Base-by-base conservation (phyloP, 768 basidiomycete genomes). In the Mycena belliarum region DNA sequence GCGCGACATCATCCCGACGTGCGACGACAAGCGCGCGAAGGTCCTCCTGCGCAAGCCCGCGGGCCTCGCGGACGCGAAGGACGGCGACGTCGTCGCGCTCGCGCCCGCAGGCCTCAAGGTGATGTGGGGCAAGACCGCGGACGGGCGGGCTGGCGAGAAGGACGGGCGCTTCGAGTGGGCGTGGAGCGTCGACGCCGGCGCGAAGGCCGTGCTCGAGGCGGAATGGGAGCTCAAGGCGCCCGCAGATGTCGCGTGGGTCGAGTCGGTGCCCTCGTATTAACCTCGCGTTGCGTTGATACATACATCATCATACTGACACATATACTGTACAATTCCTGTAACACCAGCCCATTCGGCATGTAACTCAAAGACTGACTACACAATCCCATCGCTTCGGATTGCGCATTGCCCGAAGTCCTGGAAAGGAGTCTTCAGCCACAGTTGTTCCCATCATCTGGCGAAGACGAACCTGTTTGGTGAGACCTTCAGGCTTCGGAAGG, bases 141-240 rank as follows among this genome's bases (percentile, higher is more conserved):
- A 79, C 63, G 76, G 76, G 51, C 78, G 77, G 55, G 76, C 76
- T 4, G 82, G 79, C 1, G 76, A 79, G 70, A 80, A 81, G 70
- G 79, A 84, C 43, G 86, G 85, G 2, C 74, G 73, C 55, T 80
- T 81, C 63, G 82, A 84, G 66, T 87, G 84, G 83, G 71, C 69
- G 55, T 73, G 77, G 68, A 74, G 68, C 24, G 68, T 84, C 28
- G 75, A 70, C 8, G 74, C 72, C 16, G 79, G 78, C 15, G 72
- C 70, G 52, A 77, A 76, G 63, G 68, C 80, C 18, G 68, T 66
- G 12, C 62, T 86, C 18, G 73, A 78, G 49, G 74, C 80, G 1
- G 72, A 79, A 57, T 86, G 82, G 79, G 84, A 85, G 56, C 72
- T 83, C 45, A 81, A 76, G 63, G 76, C 73, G 0, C 76, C 79